Conservation (phyloP, 2,329 filamentous ascomycete species). For the Incumbomyces delicatus region DNA sequence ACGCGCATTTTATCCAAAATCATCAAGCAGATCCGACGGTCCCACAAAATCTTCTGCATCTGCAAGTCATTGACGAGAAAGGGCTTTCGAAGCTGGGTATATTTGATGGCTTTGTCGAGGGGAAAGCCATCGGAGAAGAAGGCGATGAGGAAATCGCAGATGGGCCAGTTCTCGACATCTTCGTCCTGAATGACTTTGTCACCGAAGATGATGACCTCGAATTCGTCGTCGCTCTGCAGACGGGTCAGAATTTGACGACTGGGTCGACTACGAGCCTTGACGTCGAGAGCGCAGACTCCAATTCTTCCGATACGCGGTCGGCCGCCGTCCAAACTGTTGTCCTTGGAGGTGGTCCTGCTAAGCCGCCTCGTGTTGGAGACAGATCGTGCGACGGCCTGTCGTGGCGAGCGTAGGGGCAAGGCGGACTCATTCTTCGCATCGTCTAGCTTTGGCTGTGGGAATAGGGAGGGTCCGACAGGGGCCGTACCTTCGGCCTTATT, state of each 20-base stretch:
- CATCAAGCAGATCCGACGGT: constrained; percentile 76
- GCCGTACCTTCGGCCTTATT: background rate
- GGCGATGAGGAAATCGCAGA: constrained; percentile 92
- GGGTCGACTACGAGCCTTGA: constrained; percentile 93
- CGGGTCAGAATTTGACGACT: constrained; percentile 93
- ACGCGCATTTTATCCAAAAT: constrained; percentile 85
- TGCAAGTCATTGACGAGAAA: constrained; percentile 96
- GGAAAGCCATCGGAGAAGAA: constrained; percentile 98
- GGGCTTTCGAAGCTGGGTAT: constrained; percentile 83
- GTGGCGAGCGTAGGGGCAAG: constrained; percentile 14
- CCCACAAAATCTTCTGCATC: constrained; percentile 97
- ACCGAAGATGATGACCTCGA: constrained; percentile 94
- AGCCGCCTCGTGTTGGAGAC: constrained; percentile 18
- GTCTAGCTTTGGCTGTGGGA: background rate
- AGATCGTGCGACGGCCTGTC: constrained; percentile 15
- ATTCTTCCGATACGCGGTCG: constrained; percentile 51
- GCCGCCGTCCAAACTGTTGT: constrained; percentile 16
- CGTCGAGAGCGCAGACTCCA: constrained; percentile 88
- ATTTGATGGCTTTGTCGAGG: constrained; percentile 91
- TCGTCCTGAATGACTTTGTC: constrained; percentile 98
- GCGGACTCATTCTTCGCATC: background rate
- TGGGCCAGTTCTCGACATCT: constrained; percentile 89
- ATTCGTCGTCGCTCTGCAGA: constrained; percentile 80
- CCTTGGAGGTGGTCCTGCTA: constrained; percentile 17
- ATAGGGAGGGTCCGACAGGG: background rate